A percentile compares a stretch with the other conserved stretches of the same genome.
Evolutionary conservation across 139 green algal genomes (phyloP).

Genomic region (Edaphochlamys debaryana): DNA sequence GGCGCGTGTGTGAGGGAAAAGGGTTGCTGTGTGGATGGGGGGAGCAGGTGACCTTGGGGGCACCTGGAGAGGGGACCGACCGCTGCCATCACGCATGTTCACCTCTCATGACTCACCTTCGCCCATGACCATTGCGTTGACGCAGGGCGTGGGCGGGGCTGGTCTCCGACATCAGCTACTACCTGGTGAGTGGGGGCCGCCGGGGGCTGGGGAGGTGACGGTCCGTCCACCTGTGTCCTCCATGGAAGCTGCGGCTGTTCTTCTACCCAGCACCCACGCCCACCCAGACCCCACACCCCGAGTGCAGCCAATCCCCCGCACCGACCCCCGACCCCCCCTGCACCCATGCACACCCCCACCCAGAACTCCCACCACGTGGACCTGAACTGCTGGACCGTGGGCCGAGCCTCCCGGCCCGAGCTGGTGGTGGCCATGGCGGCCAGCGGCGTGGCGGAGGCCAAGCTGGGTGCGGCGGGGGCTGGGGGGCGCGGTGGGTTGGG

Average conservation of each 20-base stretch:
- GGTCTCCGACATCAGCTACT: constrained; percentile 78
- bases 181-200: constrained; percentile 62
- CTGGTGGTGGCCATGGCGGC: constrained; percentile 63
- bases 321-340: no score
- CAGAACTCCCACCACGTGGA: constrained; percentile 73
- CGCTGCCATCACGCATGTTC: no score
- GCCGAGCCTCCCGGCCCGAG: constrained; percentile 48
- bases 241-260: no score
- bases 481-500: background rate
- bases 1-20: no score
- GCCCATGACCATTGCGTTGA: no score
- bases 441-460: constrained; percentile 58
- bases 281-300: no score
- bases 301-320: no score
- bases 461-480: constrained; percentile 39
- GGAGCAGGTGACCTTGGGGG: no score
- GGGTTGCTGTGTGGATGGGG: no score
- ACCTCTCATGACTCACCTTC: no score
- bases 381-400: constrained; percentile 60
- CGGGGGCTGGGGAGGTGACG: background rate
- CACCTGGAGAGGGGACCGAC: no score
- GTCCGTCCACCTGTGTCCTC: background rate
- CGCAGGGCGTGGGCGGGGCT: constrained; percentile 65
- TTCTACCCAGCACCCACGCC: no score
- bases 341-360: background rate